Base-by-base conservation (phyloP, 192 early-diverging fungal genomes). In the Borealophlyctis nickersoniae region DNA sequence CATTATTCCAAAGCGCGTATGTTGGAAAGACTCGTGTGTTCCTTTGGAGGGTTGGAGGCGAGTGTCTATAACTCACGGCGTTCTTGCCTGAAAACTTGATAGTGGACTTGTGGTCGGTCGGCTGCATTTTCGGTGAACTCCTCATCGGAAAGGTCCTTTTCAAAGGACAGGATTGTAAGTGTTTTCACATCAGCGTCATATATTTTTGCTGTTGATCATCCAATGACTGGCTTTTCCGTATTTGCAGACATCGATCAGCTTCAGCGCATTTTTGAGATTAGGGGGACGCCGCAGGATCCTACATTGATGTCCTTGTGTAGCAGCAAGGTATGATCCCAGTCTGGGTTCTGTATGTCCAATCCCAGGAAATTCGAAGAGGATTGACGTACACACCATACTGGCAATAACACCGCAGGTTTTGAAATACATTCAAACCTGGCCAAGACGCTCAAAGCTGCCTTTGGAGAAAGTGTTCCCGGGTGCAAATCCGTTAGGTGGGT, bases 51-150 rank as follows among this genome's bases (percentile, higher is more conserved):
- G 19, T 22, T 24, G 14, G 26, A 31, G 4, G 58, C 36, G 26
- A 22, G 26, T 4, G 5, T 48, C 19, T 11, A 23, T 54, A n/a
- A 48, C 39, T 48, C 11, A 48, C 39, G 39, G 11, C 39, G n/a
- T n/a, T n/a, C n/a, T n/a, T n/a, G 36, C 26, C 4, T 45, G 24
- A 2, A 4, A 1, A 36, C 31, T 26, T 0, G n/a, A 13, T 34
- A 76, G 87, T 99, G 19, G 97, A 99, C 60, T 92, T 99, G 19
- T 99, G 97, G 97, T 87, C 95, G 0, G 92, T 94, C 24, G 97
- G 95, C n/a, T 98, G 97, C 65, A 95, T 99, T 53, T 97, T 98
- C 88, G 97, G 93, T 22, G 97, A 99, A 63, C 86, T 99, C 23
- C 79, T 97, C 73, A 63, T 67, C 24, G 73, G 82, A 23, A 76